Base-by-base conservation (phyloP, 129 eudicot genomes). In the Kitagawia praeruptora region DNA sequence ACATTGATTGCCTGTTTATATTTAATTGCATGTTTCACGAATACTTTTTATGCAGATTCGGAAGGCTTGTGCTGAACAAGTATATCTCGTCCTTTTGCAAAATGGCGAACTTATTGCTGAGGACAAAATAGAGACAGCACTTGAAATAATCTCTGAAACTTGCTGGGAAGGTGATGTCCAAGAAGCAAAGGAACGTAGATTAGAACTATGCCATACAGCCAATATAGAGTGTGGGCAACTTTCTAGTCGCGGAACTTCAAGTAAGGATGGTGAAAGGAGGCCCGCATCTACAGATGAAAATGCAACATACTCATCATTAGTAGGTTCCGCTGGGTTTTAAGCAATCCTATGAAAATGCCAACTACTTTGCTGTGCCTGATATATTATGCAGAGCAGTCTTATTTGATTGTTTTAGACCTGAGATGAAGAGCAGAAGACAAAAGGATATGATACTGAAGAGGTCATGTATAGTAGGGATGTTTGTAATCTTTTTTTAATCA, bases 101-200 rank as follows among this genome's bases (percentile, higher is more conserved):
- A 96, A 96, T 27, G 95, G 82, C 64, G 85, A 83, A 63, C 90
- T 92, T 69, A 84, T 92, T 70, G 44, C 83, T 0, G 96, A 87
- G 53, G 92, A 86, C 72, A 87, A 86, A 70, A 14, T 86, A 46
- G 93, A 96, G 49, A 86, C 71, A 81, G 97, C 98, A 61, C 81
- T 91, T 75, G 97, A 89, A 79, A 85, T 90, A 76, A 87, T 96
- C 61, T 87, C 95, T 0, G 97, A 96, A 76, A 92, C 97, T 83
- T 90, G 96, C 83, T 96, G 99, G 99, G 99, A 96, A 79, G 98
- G 97, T 72, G 97, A 87, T 56, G 49, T 85, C 16, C 93, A 90
- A 74, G 96, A 96, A 82, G 99, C 95, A 5, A 92, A 89, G 85
- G 84, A 70, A 23, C 88, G 86, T 82, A 85, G 85, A 76, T 75